These are phyloP conservation scores for Calonectria pteridis DNA, from an alignment of 2,329 filamentous ascomycete species.

Conservation along the genomic window DNA sequence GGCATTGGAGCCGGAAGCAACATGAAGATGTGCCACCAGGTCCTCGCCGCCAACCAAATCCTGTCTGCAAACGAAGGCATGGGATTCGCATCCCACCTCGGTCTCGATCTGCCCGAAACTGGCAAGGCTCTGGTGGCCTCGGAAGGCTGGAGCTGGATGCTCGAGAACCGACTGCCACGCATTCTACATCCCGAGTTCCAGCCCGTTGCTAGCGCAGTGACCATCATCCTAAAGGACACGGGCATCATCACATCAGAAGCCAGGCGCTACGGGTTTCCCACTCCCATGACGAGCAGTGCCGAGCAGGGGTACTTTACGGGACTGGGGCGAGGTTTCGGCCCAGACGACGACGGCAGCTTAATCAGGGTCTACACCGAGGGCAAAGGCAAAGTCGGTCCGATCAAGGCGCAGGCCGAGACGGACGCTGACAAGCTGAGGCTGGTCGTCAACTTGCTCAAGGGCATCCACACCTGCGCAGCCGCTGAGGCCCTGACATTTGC, in stretches of 20 bases:
- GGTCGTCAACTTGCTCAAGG: slow-evolving; percentile 27
- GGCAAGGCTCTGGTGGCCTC: slow-evolving; percentile 59
- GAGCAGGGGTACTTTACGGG: slow-evolving; percentile 75
- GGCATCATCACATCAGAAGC: slow-evolving; percentile 77
- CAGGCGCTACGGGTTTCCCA: slow-evolving; percentile 67
- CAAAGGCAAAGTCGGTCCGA: background rate
- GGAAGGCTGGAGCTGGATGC: slow-evolving; percentile 71
- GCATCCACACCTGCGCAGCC: slow-evolving; percentile 30
- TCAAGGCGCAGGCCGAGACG: background rate
- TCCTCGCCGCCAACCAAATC: slow-evolving; percentile 74
- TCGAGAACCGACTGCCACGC: slow-evolving; percentile 68
- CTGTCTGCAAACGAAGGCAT: slow-evolving; percentile 70
- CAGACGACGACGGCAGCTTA: slow-evolving; percentile 27
- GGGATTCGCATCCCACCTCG: slow-evolving; percentile 69
- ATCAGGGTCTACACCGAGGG: slow-evolving; percentile 29
- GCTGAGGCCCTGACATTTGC: slow-evolving; percentile 33
- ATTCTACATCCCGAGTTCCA: slow-evolving; percentile 65
- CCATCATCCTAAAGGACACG: slow-evolving; percentile 72
- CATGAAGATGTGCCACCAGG: slow-evolving; percentile 78
- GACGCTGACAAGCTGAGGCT: slow-evolving; percentile 16
- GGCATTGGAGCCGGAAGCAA: slow-evolving; percentile 74
- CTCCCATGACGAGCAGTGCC: slow-evolving; percentile 70
- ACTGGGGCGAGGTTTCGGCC: slow-evolving; percentile 64
- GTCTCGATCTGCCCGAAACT: slow-evolving; percentile 60
- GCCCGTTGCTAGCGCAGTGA: slow-evolving; percentile 69